These are phyloP conservation scores for Claviceps pazoutovae DNA, from an alignment of 2,329 filamentous ascomycete genomes.

Conservation along the genomic window DNA sequence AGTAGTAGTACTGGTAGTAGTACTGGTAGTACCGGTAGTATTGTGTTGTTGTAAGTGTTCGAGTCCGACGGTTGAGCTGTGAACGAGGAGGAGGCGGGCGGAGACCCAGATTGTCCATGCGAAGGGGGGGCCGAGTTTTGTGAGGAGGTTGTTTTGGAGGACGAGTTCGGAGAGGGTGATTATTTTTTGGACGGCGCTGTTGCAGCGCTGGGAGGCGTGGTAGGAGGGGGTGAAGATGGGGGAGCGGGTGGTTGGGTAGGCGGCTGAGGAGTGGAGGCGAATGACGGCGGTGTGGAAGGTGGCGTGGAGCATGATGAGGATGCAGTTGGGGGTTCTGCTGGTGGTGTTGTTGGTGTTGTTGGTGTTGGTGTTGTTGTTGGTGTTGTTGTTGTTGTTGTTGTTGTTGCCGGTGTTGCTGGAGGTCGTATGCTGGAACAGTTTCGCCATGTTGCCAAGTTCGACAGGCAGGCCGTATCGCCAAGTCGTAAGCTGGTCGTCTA, in stretches of 20 bases:
- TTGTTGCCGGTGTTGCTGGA: conserved; percentile 56
- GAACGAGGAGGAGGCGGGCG: conserved; percentile 72
- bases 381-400: too few relatives aligned
- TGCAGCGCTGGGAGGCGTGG: conserved; percentile 69
- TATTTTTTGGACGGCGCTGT: conserved; percentile 71
- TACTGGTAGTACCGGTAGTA: too few relatives aligned
- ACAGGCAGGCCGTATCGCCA: conserved; percentile 77
- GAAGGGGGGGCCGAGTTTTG: conserved; percentile 77
- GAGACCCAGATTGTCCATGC: conserved; percentile 90
- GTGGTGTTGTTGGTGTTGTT: too few relatives aligned
- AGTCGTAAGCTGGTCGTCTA: conserved; percentile 63
- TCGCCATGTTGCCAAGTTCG: conserved; percentile 67
- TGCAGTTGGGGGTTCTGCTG: conserved; percentile 39
- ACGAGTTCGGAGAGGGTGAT: conserved; percentile 67
- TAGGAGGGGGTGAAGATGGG: conserved; percentile 83
- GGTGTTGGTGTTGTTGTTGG: rapidly evolving
- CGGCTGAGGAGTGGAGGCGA: conserved; percentile 78
- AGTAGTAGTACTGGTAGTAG: too few relatives aligned
- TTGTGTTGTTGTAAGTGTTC: too few relatives aligned
- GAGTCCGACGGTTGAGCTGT: conserved; percentile 61
- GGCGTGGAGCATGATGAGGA: conserved; percentile 83
- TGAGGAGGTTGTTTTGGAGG: conserved; percentile 56
- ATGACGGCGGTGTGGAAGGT: conserved; percentile 86
- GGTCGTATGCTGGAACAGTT: conserved; percentile 52
- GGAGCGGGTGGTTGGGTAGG: conserved; percentile 79